Evolutionary conservation across 352 stramenopile genomes (phyloP), one percentile per base, ranked within the genome.

Genomic region (Phytopythium litorale): DNA sequence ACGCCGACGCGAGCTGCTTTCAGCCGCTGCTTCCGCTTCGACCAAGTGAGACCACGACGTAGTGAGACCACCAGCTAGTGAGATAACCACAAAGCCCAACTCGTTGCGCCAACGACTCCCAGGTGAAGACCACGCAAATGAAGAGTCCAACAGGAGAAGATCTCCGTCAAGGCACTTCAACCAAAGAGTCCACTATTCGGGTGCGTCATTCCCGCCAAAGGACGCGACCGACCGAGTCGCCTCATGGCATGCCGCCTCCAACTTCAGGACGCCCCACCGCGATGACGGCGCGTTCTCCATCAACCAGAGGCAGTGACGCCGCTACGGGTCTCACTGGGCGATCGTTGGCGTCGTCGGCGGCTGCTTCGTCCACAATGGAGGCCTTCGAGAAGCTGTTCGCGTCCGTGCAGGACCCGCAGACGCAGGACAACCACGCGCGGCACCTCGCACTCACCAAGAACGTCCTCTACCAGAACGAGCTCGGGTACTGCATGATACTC

Each of bases 371-470:
- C 3, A 63, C 63, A 11, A 60, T 25, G 19, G 61, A 88, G 28
- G 70, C 65, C 40, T 91, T 92, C 64, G 63, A 75, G 35, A 92
- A 91, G 69, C 72, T 92, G 46, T 91, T 91, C 48, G 65, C 63
- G 30, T 84, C 78, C 1, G 67, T 88, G 28, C 54, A 50, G 13
- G 81, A 92, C 52, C 79, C 71, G 12, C 79, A 92, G 75, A 92
- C 84, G 21, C 63, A 63, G n/a, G 74, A 79, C 5, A 77, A 87
- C 25, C 79, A 91, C 61, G 76, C 78, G 49, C 72, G 84, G 33
- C 81, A 94, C 38, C 70, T 92, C 51, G 86, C 86, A 23, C 72
- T 93, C 28, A 77, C 82, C 35, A 89, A 92, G 70, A 84, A 89
- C 38, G 73, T 91, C n/a, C 66, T 92, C 30, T 88, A 86, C 58